Percentiles rank a stretch among this genome's conserved stretches.
These are phyloP conservation scores for Apiospora pterosperma DNA, from an alignment of 2,329 filamentous ascomycete species.

Conservation along the genomic window DNA sequence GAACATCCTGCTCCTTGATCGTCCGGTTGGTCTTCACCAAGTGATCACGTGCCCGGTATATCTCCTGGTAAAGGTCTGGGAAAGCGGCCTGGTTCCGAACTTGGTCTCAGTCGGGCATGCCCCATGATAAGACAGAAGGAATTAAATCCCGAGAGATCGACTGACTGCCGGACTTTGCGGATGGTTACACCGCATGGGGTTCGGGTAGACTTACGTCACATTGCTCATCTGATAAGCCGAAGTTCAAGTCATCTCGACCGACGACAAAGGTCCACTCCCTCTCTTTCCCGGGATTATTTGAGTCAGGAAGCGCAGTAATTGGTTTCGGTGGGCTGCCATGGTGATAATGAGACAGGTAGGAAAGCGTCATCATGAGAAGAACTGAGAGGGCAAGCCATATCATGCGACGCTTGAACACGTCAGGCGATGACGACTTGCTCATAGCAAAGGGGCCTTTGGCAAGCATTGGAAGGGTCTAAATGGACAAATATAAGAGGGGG, in stretches of 20 bases:
- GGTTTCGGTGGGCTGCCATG: background rate
- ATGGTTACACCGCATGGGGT: background rate
- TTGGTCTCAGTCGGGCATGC: background rate
- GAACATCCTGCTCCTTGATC: conserved; percentile 14
- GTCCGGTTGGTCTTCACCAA: conserved; percentile 12
- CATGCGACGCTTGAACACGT: background rate
- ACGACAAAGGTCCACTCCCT: conserved; percentile 14
- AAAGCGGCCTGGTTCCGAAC: conserved; percentile 14
- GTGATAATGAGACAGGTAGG: background rate
- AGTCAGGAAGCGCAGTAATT: too few species aligned
- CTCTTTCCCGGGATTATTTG: background rate
- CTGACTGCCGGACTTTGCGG: background rate
- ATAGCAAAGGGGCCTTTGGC: background rate
- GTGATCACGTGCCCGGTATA: conserved; percentile 18
- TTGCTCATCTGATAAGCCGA: conserved; percentile 17
- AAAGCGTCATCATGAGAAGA: background rate
- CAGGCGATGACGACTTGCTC: background rate
- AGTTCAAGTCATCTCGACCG: conserved; percentile 16
- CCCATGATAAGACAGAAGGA: background rate
- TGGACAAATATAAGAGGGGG: background rate
- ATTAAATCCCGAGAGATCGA: background rate
- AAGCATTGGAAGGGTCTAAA: background rate
- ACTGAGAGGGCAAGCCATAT: background rate
- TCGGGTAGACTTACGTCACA: conserved; percentile 13
- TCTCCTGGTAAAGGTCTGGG: conserved; percentile 18